A percentile compares a stretch with the other conserved stretches of the same genome.
These are phyloP conservation scores for Otatea glauca DNA, from an alignment of 176 grass and related monocot genomes.

Conservation along the genomic window DNA sequence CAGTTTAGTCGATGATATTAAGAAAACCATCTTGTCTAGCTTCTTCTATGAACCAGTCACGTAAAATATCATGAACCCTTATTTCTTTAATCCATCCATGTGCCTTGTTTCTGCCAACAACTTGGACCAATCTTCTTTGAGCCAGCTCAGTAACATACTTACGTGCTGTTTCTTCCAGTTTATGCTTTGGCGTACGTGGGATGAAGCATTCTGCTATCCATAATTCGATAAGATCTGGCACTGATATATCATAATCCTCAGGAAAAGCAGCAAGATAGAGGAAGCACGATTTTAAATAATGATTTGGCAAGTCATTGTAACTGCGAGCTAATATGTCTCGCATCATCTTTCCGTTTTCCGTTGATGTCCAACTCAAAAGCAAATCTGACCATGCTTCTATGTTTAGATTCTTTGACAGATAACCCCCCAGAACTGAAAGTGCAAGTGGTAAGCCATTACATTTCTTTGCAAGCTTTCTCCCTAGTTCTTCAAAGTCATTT, in stretches of 20 bases:
- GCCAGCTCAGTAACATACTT: conserved; percentile 24
- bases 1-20: neutral
- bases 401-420: too few relatives aligned
- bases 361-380: too few relatives aligned
- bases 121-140: conserved; percentile 51
- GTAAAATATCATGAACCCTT: conserved; percentile 38
- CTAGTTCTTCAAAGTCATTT: too few relatives aligned
- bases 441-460: too few relatives aligned
- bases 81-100: conserved; percentile 21
- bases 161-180: conserved; percentile 27
- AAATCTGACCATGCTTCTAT: neutral
- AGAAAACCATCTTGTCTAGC: conserved; percentile 27
- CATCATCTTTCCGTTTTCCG: neutral
- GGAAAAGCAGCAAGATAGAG: neutral
- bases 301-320: neutral
- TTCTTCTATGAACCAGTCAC: neutral
- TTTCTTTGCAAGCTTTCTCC: too few relatives aligned
- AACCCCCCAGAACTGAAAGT: too few relatives aligned
- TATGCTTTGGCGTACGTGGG: neutral
- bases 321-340: neutral
- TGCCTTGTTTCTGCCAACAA: neutral
- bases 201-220: conserved; percentile 21
- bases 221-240: neutral
- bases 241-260: neutral
- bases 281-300: neutral